These are phyloP conservation scores for Fraxinus sp. DNA, from an alignment of 305 asterid genomes.

Conservation along the genomic window DNA sequence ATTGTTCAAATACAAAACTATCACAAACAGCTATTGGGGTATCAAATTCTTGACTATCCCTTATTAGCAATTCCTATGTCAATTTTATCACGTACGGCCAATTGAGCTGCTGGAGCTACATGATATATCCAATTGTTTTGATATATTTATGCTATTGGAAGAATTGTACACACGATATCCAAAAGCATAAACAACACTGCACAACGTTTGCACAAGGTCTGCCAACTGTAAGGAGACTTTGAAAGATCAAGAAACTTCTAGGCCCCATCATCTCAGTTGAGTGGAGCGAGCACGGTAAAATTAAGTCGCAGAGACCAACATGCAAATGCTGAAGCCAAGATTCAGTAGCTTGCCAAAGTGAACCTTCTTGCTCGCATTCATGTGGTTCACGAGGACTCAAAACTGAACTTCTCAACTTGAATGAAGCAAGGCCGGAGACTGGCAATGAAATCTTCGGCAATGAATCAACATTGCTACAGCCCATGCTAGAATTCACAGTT, in stretches of 20 bases:
- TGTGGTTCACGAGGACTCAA: slow-evolving; percentile 36
- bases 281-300: slow-evolving; percentile 48
- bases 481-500: slow-evolving; percentile 37
- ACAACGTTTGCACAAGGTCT: neutral
- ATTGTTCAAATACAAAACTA: too few species aligned
- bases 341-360: too few species aligned
- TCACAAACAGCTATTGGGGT: too few species aligned
- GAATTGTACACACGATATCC: slow-evolving; percentile 24
- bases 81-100: too few species aligned
- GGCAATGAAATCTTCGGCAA: slow-evolving; percentile 57
- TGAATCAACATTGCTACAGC: slow-evolving; percentile 35
- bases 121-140: neutral
- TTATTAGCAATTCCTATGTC: too few species aligned
- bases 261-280: slow-evolving; percentile 34
- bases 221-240: neutral
- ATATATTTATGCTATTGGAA: slow-evolving; percentile 17
- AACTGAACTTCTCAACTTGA: slow-evolving; percentile 61
- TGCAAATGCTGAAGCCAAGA: slow-evolving; percentile 55
- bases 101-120: too few species aligned
- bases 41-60: too few species aligned
- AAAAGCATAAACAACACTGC: slow-evolving; percentile 12
- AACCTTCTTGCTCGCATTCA: too few species aligned
- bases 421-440: slow-evolving; percentile 66
- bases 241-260: neutral
- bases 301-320: slow-evolving; percentile 57